Percentiles rank a stretch among this genome's conserved stretches.
Evolutionary conservation across 179 eudicot genomes (phyloP).

Genomic region (Carnegiea gigantea): DNA sequence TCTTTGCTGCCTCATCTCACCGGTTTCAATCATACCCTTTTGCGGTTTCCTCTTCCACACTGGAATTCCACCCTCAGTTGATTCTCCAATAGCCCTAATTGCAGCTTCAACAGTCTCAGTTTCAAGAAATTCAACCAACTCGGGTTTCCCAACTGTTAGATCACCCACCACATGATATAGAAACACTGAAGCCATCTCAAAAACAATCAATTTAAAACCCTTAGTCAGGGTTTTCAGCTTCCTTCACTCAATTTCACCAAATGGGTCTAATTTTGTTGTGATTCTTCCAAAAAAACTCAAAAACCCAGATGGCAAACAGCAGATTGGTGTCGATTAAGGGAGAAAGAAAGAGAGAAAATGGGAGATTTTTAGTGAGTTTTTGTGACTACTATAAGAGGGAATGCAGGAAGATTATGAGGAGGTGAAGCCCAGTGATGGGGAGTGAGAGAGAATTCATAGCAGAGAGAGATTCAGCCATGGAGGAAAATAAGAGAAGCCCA

Average conservation of each 20-base stretch:
- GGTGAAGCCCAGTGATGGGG: slow-evolving; percentile 58
- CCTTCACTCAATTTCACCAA: slow-evolving; percentile 6
- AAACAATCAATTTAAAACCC: background rate
- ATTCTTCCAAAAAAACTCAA: background rate
- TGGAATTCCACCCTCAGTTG: slow-evolving; percentile 83
- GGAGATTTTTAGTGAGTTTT: background rate
- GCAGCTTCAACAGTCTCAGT: slow-evolving; percentile 89
- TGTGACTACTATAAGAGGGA: slow-evolving; percentile 60
- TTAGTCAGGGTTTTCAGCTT: background rate
- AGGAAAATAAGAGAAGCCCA: slow-evolving; percentile 24
- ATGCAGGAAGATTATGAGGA: slow-evolving; percentile 69
- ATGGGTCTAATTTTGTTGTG: slow-evolving; percentile 16
- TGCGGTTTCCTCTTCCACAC: slow-evolving; percentile 70
- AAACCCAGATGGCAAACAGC: slow-evolving; percentile 21
- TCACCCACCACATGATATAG: slow-evolving; percentile 95
- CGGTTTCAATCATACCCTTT: slow-evolving; percentile 50
- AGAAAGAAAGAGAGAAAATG: background rate
- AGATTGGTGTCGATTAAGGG: background rate
- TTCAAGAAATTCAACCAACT: slow-evolving; percentile 70
- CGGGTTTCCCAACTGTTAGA: slow-evolving; percentile 95
- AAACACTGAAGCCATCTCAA: slow-evolving; percentile 74
- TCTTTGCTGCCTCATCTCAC: slow-evolving; percentile 62
- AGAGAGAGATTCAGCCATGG: slow-evolving; percentile 39
- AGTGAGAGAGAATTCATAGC: slow-evolving; percentile 34
- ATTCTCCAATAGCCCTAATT: slow-evolving; percentile 76